These are phyloP conservation scores for Pleurotus pulmonarius DNA, from an alignment of 768 basidiomycete species.

Conservation along the genomic window DNA sequence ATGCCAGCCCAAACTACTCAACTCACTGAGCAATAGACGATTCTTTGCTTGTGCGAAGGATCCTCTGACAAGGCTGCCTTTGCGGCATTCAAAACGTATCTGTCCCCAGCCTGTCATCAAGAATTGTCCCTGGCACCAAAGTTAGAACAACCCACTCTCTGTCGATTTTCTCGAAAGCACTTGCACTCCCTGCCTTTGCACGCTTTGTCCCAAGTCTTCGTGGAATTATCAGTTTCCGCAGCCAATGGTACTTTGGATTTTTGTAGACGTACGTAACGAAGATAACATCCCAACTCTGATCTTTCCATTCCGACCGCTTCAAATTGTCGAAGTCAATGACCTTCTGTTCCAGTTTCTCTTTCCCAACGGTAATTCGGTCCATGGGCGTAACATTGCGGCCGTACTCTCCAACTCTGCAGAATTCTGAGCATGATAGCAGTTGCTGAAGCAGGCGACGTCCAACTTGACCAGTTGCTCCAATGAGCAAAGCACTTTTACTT, in stretches of 20 bases:
- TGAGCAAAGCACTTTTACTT: constrained; percentile 54
- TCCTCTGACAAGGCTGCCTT: constrained; percentile 54
- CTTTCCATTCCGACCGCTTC: constrained; percentile 43
- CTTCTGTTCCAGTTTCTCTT: constrained; percentile 66
- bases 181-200: constrained; percentile 56
- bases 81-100: constrained; percentile 75
- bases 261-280: constrained; percentile 62
- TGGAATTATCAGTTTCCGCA: neutral
- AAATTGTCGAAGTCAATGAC: constrained; percentile 67
- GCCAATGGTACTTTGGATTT: neutral
- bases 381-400: constrained; percentile 59
- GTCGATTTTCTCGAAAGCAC: constrained; percentile 74
- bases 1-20: neutral
- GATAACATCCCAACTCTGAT: constrained; percentile 70
- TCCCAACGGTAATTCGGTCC: constrained; percentile 33
- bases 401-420: constrained; percentile 61
- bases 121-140: neutral
- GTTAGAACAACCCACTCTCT: constrained; percentile 52
- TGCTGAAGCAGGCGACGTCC: constrained; percentile 60
- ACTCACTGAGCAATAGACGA: constrained; percentile 70
- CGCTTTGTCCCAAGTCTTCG: constrained; percentile 62
- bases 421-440: constrained; percentile 54
- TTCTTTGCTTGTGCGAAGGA: constrained; percentile 43
- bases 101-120: constrained; percentile 17
- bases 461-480: constrained; percentile 73